phyloP scores from a whole-genome alignment of 2,329 filamentous ascomycete genomes.

The Tolypocladium tundrense region DNA sequence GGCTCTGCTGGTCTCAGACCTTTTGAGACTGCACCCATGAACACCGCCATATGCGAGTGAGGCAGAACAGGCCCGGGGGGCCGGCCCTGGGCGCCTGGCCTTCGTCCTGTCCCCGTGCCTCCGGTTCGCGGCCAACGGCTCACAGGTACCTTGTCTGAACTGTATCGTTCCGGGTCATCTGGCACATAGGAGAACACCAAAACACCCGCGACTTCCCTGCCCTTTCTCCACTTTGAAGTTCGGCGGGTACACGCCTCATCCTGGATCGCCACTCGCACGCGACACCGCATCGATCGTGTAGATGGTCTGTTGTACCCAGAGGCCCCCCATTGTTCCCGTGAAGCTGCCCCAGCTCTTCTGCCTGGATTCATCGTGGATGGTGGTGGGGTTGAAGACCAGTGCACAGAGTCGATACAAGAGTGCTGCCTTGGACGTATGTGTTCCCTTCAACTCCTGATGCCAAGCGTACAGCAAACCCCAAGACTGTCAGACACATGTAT shows the following conservation, averaged over 20 bases:
- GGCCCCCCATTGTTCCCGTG: too few relatives aligned
- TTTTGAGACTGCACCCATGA: not conserved
- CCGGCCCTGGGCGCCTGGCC: not conserved
- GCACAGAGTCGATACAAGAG: not conserved
- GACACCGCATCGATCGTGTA: not conserved
- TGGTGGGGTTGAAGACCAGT: not conserved
- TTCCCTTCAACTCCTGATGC: not conserved
- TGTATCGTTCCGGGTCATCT: not conserved
- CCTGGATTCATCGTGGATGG: not conserved
- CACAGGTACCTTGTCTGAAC: not conserved
- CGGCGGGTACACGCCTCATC: conserved; percentile 1
- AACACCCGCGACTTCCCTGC: not conserved
- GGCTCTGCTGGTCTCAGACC: conserved; percentile 1
- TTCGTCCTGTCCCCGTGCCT: not conserved
- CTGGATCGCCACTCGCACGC: not conserved
- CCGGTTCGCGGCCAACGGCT: not conserved
- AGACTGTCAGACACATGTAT: not conserved
- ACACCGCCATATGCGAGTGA: not conserved
- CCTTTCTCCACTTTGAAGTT: not conserved
- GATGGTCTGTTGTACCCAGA: not conserved
- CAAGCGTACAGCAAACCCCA: not conserved
- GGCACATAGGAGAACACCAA: not conserved
- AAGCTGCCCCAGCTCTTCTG: not conserved
- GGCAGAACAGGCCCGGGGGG: not conserved
- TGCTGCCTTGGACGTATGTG: not conserved